Percentiles rank a stretch among this genome's conserved stretches.
These are phyloP conservation scores for Piromyces finnis DNA, from an alignment of 192 early-diverging fungal species.

Conservation along the genomic window DNA sequence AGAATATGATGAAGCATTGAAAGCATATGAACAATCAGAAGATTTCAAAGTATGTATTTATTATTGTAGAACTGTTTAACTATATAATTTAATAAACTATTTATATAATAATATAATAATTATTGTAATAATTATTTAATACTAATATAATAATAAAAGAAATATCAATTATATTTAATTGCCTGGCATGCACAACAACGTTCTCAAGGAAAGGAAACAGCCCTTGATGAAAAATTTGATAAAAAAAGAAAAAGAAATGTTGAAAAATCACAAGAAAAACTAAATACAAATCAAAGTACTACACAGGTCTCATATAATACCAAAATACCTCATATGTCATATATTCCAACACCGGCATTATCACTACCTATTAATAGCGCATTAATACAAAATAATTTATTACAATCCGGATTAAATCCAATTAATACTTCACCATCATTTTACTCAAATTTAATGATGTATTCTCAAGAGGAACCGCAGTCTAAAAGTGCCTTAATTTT, in stretches of 20 bases:
- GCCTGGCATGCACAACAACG: background rate
- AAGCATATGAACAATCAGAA: background rate
- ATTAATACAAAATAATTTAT: background rate
- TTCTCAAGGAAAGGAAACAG: background rate
- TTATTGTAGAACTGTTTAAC: no score
- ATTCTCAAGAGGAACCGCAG: background rate
- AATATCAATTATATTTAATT: background rate
- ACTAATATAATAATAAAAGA: background rate
- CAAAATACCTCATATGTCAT: background rate
- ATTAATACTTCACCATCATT: background rate
- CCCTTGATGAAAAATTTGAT: background rate
- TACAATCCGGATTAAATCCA: background rate
- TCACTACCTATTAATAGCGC: background rate
- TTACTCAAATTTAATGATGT: background rate
- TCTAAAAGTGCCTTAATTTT: background rate
- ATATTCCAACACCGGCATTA: background rate
- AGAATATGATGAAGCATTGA: background rate
- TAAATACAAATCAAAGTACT: background rate
- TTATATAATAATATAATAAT: no score
- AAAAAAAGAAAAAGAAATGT: background rate
- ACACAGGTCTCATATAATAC: background rate
- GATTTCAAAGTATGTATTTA: background rate
- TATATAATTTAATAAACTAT: no score
- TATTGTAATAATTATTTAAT: no score
- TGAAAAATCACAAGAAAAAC: background rate